phyloP scores from a whole-genome alignment of 1,139 yeast genomes.

The Tardiomyces blankii region DNA sequence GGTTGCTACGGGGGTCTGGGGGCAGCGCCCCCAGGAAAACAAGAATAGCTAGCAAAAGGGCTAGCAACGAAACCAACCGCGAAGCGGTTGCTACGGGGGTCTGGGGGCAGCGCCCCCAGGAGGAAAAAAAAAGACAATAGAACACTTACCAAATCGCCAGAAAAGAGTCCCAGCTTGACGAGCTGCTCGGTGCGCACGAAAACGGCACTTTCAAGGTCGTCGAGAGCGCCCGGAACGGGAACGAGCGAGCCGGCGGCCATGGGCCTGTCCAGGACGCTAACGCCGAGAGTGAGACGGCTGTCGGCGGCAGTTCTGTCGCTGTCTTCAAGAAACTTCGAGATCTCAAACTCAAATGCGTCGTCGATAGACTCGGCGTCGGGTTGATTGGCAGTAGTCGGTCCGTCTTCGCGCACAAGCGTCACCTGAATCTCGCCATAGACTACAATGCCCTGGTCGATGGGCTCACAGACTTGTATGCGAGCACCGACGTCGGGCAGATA shows the following conservation, averaged over 20 bases:
- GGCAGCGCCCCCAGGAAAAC: no score
- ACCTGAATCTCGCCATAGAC: slow-evolving; percentile 27
- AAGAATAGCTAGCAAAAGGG: no score
- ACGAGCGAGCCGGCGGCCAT: slow-evolving; percentile 13
- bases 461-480: slow-evolving; percentile 51
- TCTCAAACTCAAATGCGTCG: slow-evolving; percentile 4
- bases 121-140: no score
- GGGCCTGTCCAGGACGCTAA: slow-evolving; percentile 14
- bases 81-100: no score
- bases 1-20: no score
- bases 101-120: no score
- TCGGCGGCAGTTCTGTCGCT: not conserved
- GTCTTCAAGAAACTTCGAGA: not conserved
- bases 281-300: slow-evolving; percentile 9
- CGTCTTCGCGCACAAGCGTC: slow-evolving; percentile 5
- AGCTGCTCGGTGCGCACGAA: slow-evolving; percentile 45
- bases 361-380: slow-evolving; percentile 5
- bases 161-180: slow-evolving; percentile 46
- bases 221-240: slow-evolving; percentile 20
- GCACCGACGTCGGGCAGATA: slow-evolving; percentile 13
- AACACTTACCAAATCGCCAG: slow-evolving; percentile 48
- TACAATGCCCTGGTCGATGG: slow-evolving; percentile 55
- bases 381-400: no score
- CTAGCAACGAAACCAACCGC: no score
- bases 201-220: slow-evolving; percentile 38